A percentile compares a stretch with the other conserved stretches of the same genome.
These are phyloP conservation scores for Malassezia equina DNA, from an alignment of 1,284 basidiomycete species.

Conservation along the genomic window DNA sequence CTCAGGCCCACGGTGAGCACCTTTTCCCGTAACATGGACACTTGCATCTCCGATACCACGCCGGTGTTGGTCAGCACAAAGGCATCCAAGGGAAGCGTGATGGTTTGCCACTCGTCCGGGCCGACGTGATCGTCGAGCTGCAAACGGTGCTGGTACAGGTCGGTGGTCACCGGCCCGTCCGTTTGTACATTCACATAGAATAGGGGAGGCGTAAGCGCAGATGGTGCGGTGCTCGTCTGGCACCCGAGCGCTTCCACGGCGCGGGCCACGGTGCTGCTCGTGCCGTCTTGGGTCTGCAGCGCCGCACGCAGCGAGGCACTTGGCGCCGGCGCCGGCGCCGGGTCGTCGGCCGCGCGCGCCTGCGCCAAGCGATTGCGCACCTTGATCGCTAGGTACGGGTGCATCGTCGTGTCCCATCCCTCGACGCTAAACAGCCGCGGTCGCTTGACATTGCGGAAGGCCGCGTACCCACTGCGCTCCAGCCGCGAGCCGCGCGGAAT, in stretches of 20 bases:
- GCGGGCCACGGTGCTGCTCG: constrained; percentile 25
- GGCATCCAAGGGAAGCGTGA: constrained; percentile 70
- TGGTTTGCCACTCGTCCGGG: constrained; percentile 62
- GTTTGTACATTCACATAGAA: constrained; percentile 74
- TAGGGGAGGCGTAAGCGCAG: constrained; percentile 42
- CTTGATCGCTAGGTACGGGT: constrained; percentile 67
- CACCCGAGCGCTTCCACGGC: constrained; percentile 34
- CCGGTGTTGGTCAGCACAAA: constrained; percentile 77
- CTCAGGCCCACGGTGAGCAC: constrained; percentile 73
- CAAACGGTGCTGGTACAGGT: constrained; percentile 79
- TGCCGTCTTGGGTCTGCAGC: constrained; percentile 27
- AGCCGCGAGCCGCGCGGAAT: constrained; percentile 43
- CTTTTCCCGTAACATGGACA: constrained; percentile 64
- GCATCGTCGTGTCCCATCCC: constrained; percentile 66
- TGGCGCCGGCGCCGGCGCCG: neutral
- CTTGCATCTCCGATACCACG: constrained; percentile 57
- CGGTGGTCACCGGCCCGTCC: constrained; percentile 56
- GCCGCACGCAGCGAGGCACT: constrained; percentile 24
- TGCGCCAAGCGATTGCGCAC: constrained; percentile 52
- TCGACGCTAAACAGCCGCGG: constrained; percentile 68
- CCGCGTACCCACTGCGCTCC: constrained; percentile 56
- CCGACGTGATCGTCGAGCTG: constrained; percentile 63
- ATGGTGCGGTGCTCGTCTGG: constrained; percentile 6
- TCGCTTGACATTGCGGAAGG: constrained; percentile 63
- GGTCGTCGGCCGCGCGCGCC: constrained; percentile 7